Conservation (phyloP, 495 filamentous ascomycete genomes). For the Neurospora africana region DNA sequence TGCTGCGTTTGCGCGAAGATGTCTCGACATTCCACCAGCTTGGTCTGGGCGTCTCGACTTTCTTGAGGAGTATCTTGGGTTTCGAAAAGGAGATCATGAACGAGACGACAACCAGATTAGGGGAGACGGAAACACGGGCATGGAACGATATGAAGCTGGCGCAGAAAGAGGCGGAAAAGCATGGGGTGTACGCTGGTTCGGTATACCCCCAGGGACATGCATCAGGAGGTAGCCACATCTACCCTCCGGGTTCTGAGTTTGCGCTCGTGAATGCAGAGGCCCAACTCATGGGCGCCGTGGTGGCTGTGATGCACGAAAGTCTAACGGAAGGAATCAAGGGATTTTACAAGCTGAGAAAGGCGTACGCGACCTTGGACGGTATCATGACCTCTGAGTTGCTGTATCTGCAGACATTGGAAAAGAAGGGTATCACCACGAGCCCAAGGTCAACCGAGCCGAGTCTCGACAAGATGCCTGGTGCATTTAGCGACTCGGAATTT, state of each 20-base stretch:
- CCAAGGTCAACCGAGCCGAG: neutral
- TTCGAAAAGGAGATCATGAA: conserved; percentile 94
- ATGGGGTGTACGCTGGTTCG: conserved; percentile 16
- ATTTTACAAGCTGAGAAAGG: conserved; percentile 88
- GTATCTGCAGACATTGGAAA: conserved; percentile 24
- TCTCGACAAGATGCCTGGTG: conserved; percentile 23
- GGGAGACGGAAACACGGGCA: conserved; percentile 69
- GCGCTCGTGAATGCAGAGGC: conserved; percentile 63
- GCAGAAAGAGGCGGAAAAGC: conserved; percentile 40
- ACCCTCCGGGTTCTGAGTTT: conserved; percentile 77
- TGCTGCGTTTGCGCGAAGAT: conserved; percentile 56
- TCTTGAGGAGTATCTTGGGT: conserved; percentile 77
- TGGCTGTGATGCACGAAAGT: conserved; percentile 84
- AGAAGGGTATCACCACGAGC: neutral
- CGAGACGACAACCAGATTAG: conserved; percentile 64
- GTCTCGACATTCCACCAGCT: conserved; percentile 89
- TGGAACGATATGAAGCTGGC: conserved; percentile 68
- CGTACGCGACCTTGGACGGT: conserved; percentile 71
- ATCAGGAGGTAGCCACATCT: conserved; percentile 36
- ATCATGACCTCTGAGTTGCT: conserved; percentile 45
- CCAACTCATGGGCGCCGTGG: conserved; percentile 81
- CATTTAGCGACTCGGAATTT: conserved; percentile 27
- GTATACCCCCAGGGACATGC: neutral
- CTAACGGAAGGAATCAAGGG: conserved; percentile 83
- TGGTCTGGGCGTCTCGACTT: conserved; percentile 68